A percentile compares a stretch with the other conserved stretches of the same genome.
Evolutionary conservation across 768 basidiomycete species (phyloP).

Genomic region (Kondoa subrosea): DNA sequence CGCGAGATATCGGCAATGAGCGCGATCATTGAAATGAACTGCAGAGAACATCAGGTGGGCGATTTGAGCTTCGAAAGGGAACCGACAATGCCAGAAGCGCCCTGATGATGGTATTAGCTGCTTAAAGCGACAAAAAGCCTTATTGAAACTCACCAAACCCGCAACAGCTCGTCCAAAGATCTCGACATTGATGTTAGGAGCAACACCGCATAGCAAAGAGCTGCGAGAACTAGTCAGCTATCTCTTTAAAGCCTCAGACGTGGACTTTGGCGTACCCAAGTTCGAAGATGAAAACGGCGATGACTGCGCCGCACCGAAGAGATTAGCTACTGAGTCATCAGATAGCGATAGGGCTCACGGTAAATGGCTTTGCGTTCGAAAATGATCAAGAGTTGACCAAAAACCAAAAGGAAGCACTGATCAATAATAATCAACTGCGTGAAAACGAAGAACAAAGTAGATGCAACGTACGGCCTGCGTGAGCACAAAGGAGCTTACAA

Average conservation of each 20-base stretch:
- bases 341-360: constrained; percentile 5
- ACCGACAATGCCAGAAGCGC: constrained; percentile 37
- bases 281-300: constrained; percentile 23
- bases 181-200: constrained; percentile 29
- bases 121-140: no score
- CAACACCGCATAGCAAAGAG: constrained; percentile 36
- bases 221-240: no score
- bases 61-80: constrained; percentile 5
- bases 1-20: constrained; percentile 25
- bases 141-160: no score
- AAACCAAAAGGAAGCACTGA: constrained; percentile 27
- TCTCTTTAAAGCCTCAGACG: no score
- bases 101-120: no score
- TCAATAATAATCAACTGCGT: neutral
- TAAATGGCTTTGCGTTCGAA: constrained; percentile 32
- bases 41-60: constrained; percentile 10
- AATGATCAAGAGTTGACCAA: constrained; percentile 31
- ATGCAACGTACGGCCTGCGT: constrained; percentile 23
- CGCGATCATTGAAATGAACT: constrained; percentile 11
- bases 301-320: neutral
- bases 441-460: neutral
- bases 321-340: constrained; percentile 20
- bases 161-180: constrained; percentile 39
- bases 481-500: constrained; percentile 27
- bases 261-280: no score